Percentiles rank a stretch among this genome's conserved stretches.
Conservation (phyloP, 768 basidiomycete species). For the Boletus edulis region DNA sequence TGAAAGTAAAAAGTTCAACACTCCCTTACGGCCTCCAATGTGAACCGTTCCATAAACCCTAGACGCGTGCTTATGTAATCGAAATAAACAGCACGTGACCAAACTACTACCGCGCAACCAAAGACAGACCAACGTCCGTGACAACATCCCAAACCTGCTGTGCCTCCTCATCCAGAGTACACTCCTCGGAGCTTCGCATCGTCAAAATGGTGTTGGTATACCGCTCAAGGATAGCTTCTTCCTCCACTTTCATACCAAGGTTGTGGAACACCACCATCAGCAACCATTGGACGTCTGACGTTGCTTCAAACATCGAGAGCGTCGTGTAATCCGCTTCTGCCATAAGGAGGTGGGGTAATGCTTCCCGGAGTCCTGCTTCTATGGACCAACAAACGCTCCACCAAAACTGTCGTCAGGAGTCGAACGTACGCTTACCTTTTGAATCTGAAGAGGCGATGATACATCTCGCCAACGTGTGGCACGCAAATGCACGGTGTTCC, state of each 20-base stretch:
- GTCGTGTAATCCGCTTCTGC: slow-evolving; percentile 65
- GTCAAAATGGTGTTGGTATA: slow-evolving; percentile 46
- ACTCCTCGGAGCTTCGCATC: slow-evolving; percentile 40
- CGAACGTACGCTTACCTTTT: slow-evolving; percentile 36
- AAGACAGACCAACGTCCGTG: slow-evolving; percentile 52
- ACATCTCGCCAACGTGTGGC: slow-evolving; percentile 72
- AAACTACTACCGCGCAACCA: slow-evolving; percentile 37
- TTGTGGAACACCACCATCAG: slow-evolving; percentile 73
- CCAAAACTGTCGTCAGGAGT: background rate
- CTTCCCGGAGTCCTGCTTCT: slow-evolving; percentile 47
- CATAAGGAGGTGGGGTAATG: slow-evolving; percentile 55
- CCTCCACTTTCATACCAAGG: slow-evolving; percentile 49
- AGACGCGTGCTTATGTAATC: slow-evolving; percentile 23
- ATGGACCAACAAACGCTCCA: slow-evolving; percentile 14
- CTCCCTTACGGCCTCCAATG: background rate
- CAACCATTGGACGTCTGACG: slow-evolving; percentile 70
- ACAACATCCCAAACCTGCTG: slow-evolving; percentile 57
- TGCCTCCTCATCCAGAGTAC: slow-evolving; percentile 50
- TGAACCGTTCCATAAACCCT: background rate
- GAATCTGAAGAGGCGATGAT: slow-evolving; percentile 58
- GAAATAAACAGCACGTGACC: slow-evolving; percentile 21
- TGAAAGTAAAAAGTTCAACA: slow-evolving; percentile 11
- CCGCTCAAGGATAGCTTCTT: slow-evolving; percentile 52
- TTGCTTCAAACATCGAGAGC: slow-evolving; percentile 57
- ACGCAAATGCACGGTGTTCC: slow-evolving; percentile 75